Conservation (phyloP, 176 grass and related monocot genomes). For the Avena eriantha region DNA sequence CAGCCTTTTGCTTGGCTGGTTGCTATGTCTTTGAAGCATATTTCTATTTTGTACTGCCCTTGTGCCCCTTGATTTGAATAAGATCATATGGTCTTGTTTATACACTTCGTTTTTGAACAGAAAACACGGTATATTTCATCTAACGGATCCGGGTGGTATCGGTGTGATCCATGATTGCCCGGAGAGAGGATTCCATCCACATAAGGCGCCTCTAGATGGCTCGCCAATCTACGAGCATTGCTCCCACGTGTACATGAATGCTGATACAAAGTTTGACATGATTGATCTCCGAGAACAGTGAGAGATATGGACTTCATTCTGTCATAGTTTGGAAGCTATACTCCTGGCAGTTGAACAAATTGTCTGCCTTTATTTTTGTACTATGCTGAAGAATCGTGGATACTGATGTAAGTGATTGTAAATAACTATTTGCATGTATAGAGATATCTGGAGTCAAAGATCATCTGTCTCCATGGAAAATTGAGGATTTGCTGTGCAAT, state of each 20-base stretch:
- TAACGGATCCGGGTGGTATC: slow-evolving; percentile 93
- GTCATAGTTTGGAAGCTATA: slow-evolving; percentile 26
- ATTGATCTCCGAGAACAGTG: slow-evolving; percentile 78
- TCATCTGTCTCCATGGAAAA: not conserved
- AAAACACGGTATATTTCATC: slow-evolving; percentile 98
- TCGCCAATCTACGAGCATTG: slow-evolving; percentile 87
- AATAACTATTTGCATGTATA: slow-evolving; percentile 55
- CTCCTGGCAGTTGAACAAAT: slow-evolving; percentile 32
- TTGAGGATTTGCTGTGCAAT: slow-evolving; percentile 30
- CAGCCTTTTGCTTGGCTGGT: slow-evolving; percentile 14
- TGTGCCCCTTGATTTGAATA: not conserved
- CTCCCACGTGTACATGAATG: slow-evolving; percentile 95
- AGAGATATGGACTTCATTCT: slow-evolving; percentile 29
- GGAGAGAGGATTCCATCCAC: slow-evolving; percentile 95
- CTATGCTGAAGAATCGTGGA: slow-evolving; percentile 29
- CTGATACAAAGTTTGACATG: slow-evolving; percentile 76
- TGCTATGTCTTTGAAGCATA: not conserved
- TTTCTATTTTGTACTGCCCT: slow-evolving; percentile 7
- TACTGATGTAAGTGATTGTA: slow-evolving; percentile 50
- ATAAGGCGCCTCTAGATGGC: slow-evolving; percentile 82
- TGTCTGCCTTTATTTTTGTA: slow-evolving; percentile 35
- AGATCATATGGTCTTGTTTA: slow-evolving; percentile 29
- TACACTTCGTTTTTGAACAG: slow-evolving; percentile 60
- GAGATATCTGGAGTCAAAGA: slow-evolving; percentile 19
- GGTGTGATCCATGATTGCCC: slow-evolving; percentile 89